Evolutionary conservation across 179 eudicot genomes (phyloP).

Genomic region (Monotropa hypopitys): DNA sequence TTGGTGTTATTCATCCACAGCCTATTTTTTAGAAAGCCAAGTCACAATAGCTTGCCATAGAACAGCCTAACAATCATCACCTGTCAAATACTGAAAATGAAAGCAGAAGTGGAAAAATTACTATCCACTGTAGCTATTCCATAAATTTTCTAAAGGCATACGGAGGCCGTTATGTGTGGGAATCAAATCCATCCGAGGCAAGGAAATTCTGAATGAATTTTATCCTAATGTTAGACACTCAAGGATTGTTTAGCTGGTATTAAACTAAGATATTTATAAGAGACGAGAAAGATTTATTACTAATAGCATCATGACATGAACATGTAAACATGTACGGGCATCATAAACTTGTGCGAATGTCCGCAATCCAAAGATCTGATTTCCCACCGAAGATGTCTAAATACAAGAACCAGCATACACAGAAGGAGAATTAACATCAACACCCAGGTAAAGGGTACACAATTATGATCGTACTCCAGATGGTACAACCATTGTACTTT

Average conservation of each 20-base stretch:
- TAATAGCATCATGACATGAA: neutral
- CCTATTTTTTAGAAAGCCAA: neutral
- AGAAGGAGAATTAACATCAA: conserved; percentile 1
- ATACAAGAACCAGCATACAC: neutral
- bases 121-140: neutral
- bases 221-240: neutral
- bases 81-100: neutral
- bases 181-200: neutral
- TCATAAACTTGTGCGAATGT: neutral
- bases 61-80: neutral
- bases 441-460: neutral
- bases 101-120: neutral
- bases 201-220: neutral
- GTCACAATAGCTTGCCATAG: neutral
- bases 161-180: neutral
- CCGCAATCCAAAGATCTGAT: neutral
- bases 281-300: neutral
- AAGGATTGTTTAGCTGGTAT: neutral
- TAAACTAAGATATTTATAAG: neutral
- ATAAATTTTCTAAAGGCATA: neutral
- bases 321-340: neutral
- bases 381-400: neutral
- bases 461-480: neutral
- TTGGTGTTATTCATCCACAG: neutral
- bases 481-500: neutral